Percentiles rank a stretch among this genome's conserved stretches.
phyloP scores from a whole-genome alignment of 129 eudicot genomes.

The Saussurea involucrata region DNA sequence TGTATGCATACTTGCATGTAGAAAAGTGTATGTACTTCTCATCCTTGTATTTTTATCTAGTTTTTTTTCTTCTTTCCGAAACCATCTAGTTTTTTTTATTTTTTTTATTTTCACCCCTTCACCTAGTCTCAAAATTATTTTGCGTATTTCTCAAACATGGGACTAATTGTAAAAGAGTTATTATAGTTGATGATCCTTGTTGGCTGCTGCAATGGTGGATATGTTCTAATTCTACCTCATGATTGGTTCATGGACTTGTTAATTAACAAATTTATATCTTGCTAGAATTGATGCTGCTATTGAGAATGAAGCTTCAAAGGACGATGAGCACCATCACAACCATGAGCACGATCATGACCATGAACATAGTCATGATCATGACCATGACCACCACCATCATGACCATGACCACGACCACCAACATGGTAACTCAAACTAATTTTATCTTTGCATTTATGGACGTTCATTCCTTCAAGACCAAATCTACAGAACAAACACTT shows the following conservation, averaged over 20 bases:
- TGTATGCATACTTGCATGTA: background rate
- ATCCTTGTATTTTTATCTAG: background rate
- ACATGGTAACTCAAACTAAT: slow-evolving; percentile 53
- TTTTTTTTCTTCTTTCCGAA: background rate
- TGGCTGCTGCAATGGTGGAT: background rate
- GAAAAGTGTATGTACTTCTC: background rate
- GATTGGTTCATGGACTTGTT: slow-evolving; percentile 8
- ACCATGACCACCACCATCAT: slow-evolving; percentile 47
- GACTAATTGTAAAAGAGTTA: background rate
- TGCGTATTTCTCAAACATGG: background rate
- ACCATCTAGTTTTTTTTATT: background rate
- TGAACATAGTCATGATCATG: slow-evolving; percentile 31
- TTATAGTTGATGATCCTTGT: background rate
- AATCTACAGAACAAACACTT: background rate
- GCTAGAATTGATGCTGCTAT: slow-evolving; percentile 90
- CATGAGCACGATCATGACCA: slow-evolving; percentile 61
- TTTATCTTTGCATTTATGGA: background rate
- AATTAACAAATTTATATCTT: slow-evolving; percentile 16
- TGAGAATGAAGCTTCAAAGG: slow-evolving; percentile 64
- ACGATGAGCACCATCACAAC: slow-evolving; percentile 49
- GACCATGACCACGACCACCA: slow-evolving; percentile 59
- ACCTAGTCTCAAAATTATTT: background rate
- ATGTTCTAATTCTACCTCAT: background rate
- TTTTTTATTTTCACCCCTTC: background rate
- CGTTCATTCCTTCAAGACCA: background rate